Evolutionary conservation across 805 yeast species (phyloP).

Genomic region (Kluyveromyces aestuarii): DNA sequence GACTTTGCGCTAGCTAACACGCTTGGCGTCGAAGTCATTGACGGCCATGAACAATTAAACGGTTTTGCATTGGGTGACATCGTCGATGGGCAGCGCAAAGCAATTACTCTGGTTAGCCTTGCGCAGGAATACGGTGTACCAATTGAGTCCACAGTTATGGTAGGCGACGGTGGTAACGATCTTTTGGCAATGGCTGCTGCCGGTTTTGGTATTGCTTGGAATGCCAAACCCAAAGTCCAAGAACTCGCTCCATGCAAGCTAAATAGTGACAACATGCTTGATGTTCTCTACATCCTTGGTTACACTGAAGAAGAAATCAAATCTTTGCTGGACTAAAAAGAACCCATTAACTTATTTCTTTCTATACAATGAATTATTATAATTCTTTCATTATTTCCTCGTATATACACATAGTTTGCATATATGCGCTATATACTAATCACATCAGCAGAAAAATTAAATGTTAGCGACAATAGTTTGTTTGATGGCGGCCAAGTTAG

Average conservation of each 20-base stretch:
- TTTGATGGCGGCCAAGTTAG: slow-evolving; percentile 79
- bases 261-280: slow-evolving; percentile 64
- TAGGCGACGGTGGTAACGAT: slow-evolving; percentile 98
- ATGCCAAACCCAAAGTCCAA: slow-evolving; percentile 93
- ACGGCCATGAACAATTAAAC: slow-evolving; percentile 42
- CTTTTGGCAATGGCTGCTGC: slow-evolving; percentile 84
- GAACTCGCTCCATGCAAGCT: slow-evolving; percentile 70
- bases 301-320: slow-evolving; percentile 48
- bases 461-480: slow-evolving; percentile 48
- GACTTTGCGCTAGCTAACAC: slow-evolving; percentile 88
- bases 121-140: slow-evolving; percentile 47
- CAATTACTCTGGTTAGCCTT: slow-evolving; percentile 54
- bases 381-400: background rate
- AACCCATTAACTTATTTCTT: background rate
- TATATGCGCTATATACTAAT: too few relatives aligned
- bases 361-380: background rate
- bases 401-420: background rate
- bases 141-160: slow-evolving; percentile 55
- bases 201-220: slow-evolving; percentile 95
- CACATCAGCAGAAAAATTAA: slow-evolving; percentile 18
- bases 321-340: slow-evolving; percentile 11
- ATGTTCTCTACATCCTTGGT: slow-evolving; percentile 76
- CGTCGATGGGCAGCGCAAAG: slow-evolving; percentile 82
- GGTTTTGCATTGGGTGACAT: slow-evolving; percentile 75
- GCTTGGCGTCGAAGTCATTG: slow-evolving; percentile 36